These are phyloP conservation scores for Meripilus lineatus DNA, from an alignment of 1,284 basidiomycete species.

Conservation along the genomic window DNA sequence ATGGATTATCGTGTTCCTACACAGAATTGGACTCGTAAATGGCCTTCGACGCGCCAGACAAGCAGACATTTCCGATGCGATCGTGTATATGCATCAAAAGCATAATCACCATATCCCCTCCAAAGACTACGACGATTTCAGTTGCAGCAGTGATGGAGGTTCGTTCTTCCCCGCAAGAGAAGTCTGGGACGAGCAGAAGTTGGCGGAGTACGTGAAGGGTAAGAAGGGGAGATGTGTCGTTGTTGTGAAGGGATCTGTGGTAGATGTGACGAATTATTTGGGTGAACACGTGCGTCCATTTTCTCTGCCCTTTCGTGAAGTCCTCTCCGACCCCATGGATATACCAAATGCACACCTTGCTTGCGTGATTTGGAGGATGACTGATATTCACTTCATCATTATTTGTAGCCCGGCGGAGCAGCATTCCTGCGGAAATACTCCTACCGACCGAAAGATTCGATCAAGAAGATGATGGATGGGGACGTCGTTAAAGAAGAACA, in stretches of 20 bases:
- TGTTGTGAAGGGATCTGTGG: slow-evolving; percentile 55
- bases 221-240: slow-evolving; percentile 43
- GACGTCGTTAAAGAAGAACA: background rate
- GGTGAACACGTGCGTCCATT: slow-evolving; percentile 55
- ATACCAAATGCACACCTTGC: no score
- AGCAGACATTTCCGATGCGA: slow-evolving; percentile 54
- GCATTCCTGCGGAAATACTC: slow-evolving; percentile 44
- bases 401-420: slow-evolving; percentile 49
- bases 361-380: slow-evolving; percentile 2
- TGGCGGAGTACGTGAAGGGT: slow-evolving; percentile 30
- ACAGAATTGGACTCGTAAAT: slow-evolving; percentile 48
- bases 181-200: slow-evolving; percentile 35
- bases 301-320: slow-evolving; percentile 2
- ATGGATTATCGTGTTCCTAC: slow-evolving; percentile 64
- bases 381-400: slow-evolving; percentile 4
- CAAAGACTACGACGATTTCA: background rate
- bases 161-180: slow-evolving; percentile 22
- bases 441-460: no score
- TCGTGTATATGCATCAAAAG: slow-evolving; percentile 50
- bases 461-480: no score
- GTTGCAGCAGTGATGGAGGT: slow-evolving; percentile 11
- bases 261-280: slow-evolving; percentile 63
- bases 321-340: background rate
- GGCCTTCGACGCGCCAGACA: slow-evolving; percentile 51
- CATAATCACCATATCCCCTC: slow-evolving; percentile 22